Evolutionary conservation across 2,329 filamentous ascomycete genomes (phyloP).

Genomic region (Colletotrichum tamarilloi): DNA sequence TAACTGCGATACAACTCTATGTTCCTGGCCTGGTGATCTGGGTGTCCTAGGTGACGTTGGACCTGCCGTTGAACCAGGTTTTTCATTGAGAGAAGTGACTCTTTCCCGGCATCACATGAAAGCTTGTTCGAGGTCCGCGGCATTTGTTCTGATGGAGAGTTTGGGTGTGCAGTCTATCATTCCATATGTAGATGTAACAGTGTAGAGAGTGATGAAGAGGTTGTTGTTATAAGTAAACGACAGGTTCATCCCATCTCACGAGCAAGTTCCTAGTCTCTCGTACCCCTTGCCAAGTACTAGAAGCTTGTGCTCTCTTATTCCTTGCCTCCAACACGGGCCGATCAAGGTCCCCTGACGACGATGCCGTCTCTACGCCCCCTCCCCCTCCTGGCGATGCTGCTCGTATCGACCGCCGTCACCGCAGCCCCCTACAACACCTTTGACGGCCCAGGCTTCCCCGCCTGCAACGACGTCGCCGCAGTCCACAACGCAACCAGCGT

Average conservation of each 20-base stretch:
- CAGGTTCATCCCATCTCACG: not conserved
- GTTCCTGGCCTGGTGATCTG: constrained; percentile 10
- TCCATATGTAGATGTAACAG: too few relatives aligned
- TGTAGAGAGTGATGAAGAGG: too few relatives aligned
- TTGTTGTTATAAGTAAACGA: not conserved
- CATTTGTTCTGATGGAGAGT: not conserved
- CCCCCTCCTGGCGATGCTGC: not conserved
- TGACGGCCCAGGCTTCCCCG: constrained; percentile 59
- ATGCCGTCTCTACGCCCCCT: not conserved
- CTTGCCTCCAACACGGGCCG: not conserved
- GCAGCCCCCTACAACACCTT: constrained; percentile 59
- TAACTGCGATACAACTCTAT: not conserved
- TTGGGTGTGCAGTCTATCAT: not conserved
- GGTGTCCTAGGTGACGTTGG: constrained; percentile 11
- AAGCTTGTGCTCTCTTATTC: not conserved
- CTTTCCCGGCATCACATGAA: constrained; percentile 18
- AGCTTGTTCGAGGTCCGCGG: constrained; percentile 2
- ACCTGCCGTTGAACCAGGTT: not conserved
- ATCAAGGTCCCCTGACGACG: not conserved
- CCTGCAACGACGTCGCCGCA: constrained; percentile 57
- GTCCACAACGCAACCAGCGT: constrained; percentile 58
- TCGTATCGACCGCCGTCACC: constrained; percentile 38
- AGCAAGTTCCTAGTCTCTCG: not conserved
- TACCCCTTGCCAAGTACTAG: not conserved
- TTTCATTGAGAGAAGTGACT: not conserved